These are phyloP conservation scores for Lasiodiplodia theobromae DNA, from an alignment of 2,329 filamentous ascomycete species.

Conservation along the genomic window DNA sequence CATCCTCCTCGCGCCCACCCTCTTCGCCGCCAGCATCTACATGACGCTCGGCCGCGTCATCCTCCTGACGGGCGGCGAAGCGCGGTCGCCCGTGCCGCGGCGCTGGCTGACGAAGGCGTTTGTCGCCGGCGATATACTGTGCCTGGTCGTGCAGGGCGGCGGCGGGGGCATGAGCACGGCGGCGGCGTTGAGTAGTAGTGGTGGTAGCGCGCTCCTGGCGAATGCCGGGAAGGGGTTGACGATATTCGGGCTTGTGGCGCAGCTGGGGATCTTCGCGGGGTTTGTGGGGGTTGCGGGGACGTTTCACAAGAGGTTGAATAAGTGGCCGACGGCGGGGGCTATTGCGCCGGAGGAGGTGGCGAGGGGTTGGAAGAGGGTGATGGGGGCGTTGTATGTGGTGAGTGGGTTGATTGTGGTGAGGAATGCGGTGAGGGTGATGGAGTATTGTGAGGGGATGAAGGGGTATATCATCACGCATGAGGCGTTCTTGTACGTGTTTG, in stretches of 20 bases:
- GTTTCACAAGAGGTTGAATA: conserved; percentile 37
- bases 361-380: conserved; percentile 39
- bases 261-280: conserved; percentile 59
- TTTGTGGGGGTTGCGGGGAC: conserved; percentile 50
- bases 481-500: conserved; percentile 57
- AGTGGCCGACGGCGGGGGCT: conserved; percentile 31
- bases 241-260: conserved; percentile 57
- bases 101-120: conserved; percentile 51
- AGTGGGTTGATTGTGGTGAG: conserved; percentile 58
- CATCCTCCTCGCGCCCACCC: conserved; percentile 54
- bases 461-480: conserved; percentile 56
- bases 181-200: conserved; percentile 29
- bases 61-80: conserved; percentile 42
- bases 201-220: neutral
- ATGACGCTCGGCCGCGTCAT: conserved; percentile 53
- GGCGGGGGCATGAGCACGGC: conserved; percentile 34
- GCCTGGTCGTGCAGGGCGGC: conserved; percentile 48
- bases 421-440: conserved; percentile 56
- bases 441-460: conserved; percentile 54
- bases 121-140: conserved; percentile 51
- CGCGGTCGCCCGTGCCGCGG: conserved; percentile 42
- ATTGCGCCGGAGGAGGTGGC: neutral
- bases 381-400: conserved; percentile 53
- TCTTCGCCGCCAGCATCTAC: conserved; percentile 56
- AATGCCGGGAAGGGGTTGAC: conserved; percentile 42